Conservation (phyloP, 2,329 filamentous ascomycete species). For the Colletotrichum horii region DNA sequence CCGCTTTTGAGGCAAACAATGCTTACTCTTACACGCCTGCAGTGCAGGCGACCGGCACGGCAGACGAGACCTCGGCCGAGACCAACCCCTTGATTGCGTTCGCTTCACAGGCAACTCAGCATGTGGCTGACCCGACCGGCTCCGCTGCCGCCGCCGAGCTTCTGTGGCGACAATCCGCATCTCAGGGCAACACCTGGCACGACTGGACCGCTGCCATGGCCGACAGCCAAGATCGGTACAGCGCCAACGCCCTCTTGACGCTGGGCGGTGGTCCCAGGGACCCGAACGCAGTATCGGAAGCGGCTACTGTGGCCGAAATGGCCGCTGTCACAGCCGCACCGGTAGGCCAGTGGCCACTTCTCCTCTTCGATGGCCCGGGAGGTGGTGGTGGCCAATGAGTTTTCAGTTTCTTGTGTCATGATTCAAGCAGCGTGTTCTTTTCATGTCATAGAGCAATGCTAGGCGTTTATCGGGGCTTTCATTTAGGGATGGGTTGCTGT, state of each 20-base stretch:
- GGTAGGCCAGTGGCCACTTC: constrained; percentile 15
- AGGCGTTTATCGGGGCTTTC: background rate
- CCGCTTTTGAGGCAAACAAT: constrained; percentile 6
- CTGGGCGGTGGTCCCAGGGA: constrained; percentile 38
- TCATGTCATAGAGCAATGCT: background rate
- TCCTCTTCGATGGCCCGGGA: constrained; percentile 8
- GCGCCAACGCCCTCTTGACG: constrained; percentile 53
- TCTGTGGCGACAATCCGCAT: constrained; percentile 33
- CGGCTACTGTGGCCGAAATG: constrained; percentile 15
- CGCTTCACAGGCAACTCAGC: constrained; percentile 42
- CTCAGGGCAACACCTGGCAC: constrained; percentile 53
- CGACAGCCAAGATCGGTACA: constrained; percentile 54
- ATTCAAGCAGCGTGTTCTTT: background rate
- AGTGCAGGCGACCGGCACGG: constrained; percentile 12
- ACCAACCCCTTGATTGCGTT: constrained; percentile 45
- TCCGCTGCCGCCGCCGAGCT: constrained; percentile 30
- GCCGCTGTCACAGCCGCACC: background rate
- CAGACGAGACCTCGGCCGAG: constrained; percentile 29
- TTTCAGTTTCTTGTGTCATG: background rate
- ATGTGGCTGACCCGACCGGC: constrained; percentile 28
- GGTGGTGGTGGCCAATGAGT: background rate
- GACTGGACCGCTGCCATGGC: constrained; percentile 60
- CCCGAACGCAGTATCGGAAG: constrained; percentile 7
- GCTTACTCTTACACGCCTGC: constrained; percentile 11
- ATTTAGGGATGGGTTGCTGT: background rate